Evolutionary conservation across 2,329 filamentous ascomycete genomes (phyloP).

Genomic region (Claviceps africana): DNA sequence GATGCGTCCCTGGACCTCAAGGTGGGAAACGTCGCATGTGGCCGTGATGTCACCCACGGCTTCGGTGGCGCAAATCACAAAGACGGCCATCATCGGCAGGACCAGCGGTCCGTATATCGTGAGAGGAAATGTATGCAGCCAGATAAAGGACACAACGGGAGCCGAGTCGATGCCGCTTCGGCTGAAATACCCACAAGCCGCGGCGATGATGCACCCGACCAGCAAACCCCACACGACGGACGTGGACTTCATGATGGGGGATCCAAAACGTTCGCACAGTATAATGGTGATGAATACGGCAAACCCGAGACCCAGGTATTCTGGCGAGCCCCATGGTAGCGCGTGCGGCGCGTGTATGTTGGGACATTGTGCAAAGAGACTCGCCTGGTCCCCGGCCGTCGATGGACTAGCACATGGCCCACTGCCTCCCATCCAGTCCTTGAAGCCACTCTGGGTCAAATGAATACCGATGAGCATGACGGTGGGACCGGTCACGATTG

Average conservation of each 20-base stretch:
- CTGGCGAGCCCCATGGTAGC: conserved; percentile 63
- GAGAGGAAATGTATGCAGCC: conserved; percentile 65
- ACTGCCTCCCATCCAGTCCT: conserved; percentile 65
- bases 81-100: conserved; percentile 54
- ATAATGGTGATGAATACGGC: conserved; percentile 69
- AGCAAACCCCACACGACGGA: conserved; percentile 63
- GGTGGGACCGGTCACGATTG: conserved; percentile 62
- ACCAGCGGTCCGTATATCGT: conserved; percentile 60
- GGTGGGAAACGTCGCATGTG: conserved; percentile 64
- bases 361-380: conserved; percentile 50
- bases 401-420: conserved; percentile 40
- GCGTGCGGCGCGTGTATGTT: conserved; percentile 54
- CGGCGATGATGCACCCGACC: conserved; percentile 65
- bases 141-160: conserved; percentile 60
- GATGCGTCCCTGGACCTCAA: conserved; percentile 56
- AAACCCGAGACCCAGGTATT: conserved; percentile 68
- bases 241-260: conserved; percentile 72
- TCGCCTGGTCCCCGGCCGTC: conserved; percentile 21
- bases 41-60: conserved; percentile 71
- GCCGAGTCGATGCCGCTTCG: conserved; percentile 55
- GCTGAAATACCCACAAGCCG: conserved; percentile 66
- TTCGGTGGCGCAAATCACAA: conserved; percentile 63
- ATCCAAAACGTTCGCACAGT: conserved; percentile 65
- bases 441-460: conserved; percentile 57
- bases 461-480: conserved; percentile 58